These are phyloP conservation scores for Panicum miliaceum DNA, from an alignment of 176 grass and related monocot species.

Conservation along the genomic window DNA sequence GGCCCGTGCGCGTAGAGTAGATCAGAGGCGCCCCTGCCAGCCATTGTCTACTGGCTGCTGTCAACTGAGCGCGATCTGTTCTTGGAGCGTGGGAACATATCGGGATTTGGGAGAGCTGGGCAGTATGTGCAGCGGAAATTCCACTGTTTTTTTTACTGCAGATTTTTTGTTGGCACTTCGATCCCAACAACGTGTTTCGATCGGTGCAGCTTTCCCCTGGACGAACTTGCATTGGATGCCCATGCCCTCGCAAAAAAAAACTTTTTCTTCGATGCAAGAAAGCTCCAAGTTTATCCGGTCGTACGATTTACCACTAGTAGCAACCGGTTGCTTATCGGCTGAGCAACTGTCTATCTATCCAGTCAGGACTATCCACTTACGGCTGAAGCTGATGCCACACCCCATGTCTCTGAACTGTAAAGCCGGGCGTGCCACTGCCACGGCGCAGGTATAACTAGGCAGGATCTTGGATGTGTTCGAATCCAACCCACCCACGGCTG, in stretches of 20 bases:
- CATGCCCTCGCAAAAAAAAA: not conserved
- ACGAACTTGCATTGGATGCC: not conserved
- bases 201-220: not conserved
- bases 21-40: not conserved
- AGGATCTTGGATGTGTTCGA: conserved; percentile 35
- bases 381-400: not conserved
- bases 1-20: not conserved
- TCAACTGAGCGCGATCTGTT: not conserved
- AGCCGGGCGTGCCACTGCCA: not conserved
- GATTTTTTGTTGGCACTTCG: not conserved
- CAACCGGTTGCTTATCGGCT: not conserved
- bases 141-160: too few species aligned
- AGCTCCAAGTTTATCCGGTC: not conserved
- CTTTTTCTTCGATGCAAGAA: not conserved
- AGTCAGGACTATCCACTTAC: not conserved
- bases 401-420: conserved; percentile 34
- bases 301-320: not conserved
- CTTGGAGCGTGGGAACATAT: conserved; percentile 19
- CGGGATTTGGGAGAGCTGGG: conserved; percentile 25
- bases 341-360: not conserved
- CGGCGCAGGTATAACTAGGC: not conserved
- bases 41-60: not conserved
- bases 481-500: conserved; percentile 27
- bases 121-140: conserved; percentile 1
- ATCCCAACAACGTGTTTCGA: not conserved